Conservation (phyloP, 495 filamentous ascomycete genomes). For the Xylaria intraflava region DNA sequence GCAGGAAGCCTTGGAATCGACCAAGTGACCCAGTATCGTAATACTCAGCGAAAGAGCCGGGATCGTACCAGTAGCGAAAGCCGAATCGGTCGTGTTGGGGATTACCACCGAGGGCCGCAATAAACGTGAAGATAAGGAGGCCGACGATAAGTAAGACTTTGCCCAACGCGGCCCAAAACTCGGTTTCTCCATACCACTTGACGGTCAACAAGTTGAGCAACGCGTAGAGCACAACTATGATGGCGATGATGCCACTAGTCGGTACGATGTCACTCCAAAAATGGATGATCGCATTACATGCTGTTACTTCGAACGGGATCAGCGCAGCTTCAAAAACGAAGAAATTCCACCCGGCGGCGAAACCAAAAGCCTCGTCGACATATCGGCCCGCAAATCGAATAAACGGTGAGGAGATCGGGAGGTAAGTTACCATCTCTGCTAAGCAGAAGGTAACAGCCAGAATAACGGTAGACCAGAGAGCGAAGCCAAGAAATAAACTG, state of each 20-base stretch:
- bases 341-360: slow-evolving; percentile 61
- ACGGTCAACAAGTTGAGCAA: slow-evolving; percentile 50
- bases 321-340: slow-evolving; percentile 57
- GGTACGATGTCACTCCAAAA: slow-evolving; percentile 58
- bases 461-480: slow-evolving; percentile 55
- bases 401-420: slow-evolving; percentile 67
- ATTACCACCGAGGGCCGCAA: slow-evolving; percentile 64
- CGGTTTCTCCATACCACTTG: slow-evolving; percentile 57
- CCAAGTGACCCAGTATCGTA: slow-evolving; percentile 52
- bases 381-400: slow-evolving; percentile 69
- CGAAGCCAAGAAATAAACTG: slow-evolving; percentile 70
- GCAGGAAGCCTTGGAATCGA: slow-evolving; percentile 57
- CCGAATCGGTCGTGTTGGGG: slow-evolving; percentile 57
- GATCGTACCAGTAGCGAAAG: slow-evolving; percentile 64
- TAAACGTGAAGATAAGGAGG: slow-evolving; percentile 58
- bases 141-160: slow-evolving; percentile 58
- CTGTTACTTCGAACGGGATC: slow-evolving; percentile 59
- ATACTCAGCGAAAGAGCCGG: slow-evolving; percentile 58
- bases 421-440: slow-evolving; percentile 69
- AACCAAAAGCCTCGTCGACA: slow-evolving; percentile 57
- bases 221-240: slow-evolving; percentile 52
- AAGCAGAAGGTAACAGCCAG: slow-evolving; percentile 55
- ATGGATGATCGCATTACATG: slow-evolving; percentile 55
- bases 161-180: slow-evolving; percentile 58
- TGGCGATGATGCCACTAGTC: slow-evolving; percentile 49